Conservation (phyloP, 805 yeast species). For the Metschnikowia continentalis region DNA sequence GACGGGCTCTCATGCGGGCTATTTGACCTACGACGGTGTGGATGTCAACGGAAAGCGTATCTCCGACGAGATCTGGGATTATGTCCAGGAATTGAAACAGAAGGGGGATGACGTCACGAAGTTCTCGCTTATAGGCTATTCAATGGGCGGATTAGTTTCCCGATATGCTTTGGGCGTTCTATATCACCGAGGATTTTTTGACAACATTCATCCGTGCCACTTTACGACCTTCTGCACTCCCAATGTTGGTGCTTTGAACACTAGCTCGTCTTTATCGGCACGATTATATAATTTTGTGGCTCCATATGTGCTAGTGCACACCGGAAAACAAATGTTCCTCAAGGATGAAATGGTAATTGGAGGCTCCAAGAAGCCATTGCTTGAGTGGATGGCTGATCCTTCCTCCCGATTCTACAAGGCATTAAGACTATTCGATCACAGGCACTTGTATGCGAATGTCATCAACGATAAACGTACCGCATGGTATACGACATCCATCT, state of each 20-base stretch:
- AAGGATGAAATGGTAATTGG: constrained; percentile 27
- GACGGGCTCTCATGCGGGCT: constrained; percentile 63
- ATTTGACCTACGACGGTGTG: constrained; percentile 80
- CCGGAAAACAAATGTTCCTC: constrained; percentile 73
- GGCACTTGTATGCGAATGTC: constrained; percentile 13
- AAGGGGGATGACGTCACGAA: constrained; percentile 39
- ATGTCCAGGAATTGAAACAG: constrained; percentile 6
- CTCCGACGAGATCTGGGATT: constrained; percentile 53
- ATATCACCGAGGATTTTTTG: constrained; percentile 49
- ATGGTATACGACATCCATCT: constrained; percentile 79
- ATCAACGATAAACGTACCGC: constrained; percentile 47
- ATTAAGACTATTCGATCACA: constrained; percentile 5
- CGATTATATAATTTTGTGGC: constrained; percentile 58
- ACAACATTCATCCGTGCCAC: constrained; percentile 48
- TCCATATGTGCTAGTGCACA: constrained; percentile 61
- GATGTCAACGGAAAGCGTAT: constrained; percentile 80
- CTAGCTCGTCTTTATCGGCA: constrained; percentile 30
- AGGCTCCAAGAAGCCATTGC: constrained; percentile 8
- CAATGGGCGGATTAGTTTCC: constrained; percentile 80
- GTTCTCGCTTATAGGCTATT: constrained; percentile 79
- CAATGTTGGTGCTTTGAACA: constrained; percentile 69
- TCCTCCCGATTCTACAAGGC: constrained; percentile 12
- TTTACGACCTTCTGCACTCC: constrained; percentile 51
- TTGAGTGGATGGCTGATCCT: constrained; percentile 16
- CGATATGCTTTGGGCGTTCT: constrained; percentile 77